These are phyloP conservation scores for Pythium oligandrum DNA, from an alignment of 352 stramenopile species.

Conservation along the genomic window DNA sequence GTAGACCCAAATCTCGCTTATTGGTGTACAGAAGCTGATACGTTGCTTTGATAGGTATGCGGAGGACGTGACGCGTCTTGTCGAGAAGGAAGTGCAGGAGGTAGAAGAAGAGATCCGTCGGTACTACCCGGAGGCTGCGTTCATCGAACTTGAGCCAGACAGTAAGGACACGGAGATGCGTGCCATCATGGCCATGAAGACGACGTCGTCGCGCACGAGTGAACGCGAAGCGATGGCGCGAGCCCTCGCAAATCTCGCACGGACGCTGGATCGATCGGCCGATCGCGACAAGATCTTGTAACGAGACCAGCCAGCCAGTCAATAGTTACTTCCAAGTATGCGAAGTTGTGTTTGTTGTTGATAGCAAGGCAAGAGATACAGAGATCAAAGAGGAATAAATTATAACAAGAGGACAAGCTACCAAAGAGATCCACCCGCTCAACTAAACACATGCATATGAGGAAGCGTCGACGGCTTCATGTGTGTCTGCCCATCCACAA, in stretches of 20 bases:
- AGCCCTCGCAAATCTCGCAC: constrained; percentile 66
- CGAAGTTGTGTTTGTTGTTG: too few relatives aligned
- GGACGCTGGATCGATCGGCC: constrained; percentile 57
- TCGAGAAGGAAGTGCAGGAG: constrained; percentile 95
- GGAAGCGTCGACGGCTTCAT: not conserved
- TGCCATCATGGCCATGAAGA: constrained; percentile 77
- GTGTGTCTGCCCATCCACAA: not conserved
- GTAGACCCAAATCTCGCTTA: not conserved
- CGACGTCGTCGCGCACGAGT: constrained; percentile 71
- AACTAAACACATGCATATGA: not conserved
- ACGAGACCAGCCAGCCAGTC: too few relatives aligned
- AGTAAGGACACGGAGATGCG: constrained; percentile 88
- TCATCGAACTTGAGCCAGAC: constrained; percentile 97
- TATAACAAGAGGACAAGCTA: not conserved
- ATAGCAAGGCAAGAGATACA: constrained; percentile 11
- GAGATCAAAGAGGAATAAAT: constrained; percentile 1
- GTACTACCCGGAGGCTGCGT: constrained; percentile 93
- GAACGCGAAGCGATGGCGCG: constrained; percentile 83
- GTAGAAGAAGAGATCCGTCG: constrained; percentile 93
- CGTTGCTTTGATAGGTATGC: constrained; percentile 48
- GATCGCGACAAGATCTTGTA: not conserved
- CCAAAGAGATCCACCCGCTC: not conserved
- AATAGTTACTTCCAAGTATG: too few relatives aligned
- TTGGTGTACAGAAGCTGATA: not conserved
- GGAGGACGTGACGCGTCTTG: constrained; percentile 94